These are phyloP conservation scores for Lanzia echinophila DNA, from an alignment of 2,329 filamentous ascomycete species.

Conservation along the genomic window DNA sequence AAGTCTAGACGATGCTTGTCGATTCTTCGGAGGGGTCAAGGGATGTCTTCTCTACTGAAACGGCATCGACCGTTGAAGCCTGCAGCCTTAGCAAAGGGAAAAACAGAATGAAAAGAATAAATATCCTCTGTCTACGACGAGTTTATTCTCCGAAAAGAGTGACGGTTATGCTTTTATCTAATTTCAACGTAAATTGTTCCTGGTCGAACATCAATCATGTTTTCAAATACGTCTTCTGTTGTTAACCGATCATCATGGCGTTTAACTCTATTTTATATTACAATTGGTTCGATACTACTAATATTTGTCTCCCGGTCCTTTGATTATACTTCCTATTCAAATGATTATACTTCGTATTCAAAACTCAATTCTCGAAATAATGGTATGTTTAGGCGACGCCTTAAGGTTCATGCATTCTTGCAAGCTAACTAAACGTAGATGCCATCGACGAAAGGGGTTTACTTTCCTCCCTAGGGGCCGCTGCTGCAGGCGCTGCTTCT, in stretches of 20 bases:
- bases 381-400: background rate
- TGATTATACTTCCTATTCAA: background rate
- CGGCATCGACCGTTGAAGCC: background rate
- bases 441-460: background rate
- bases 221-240: background rate
- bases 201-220: background rate
- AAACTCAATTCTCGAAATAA: background rate
- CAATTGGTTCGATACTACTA: background rate
- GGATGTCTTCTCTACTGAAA: background rate
- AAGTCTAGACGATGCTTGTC: no score
- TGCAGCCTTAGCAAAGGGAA: background rate
- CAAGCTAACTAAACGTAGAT: background rate
- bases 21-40: no score
- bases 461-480: background rate
- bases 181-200: background rate
- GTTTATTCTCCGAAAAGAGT: background rate
- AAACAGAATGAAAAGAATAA: background rate
- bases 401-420: background rate
- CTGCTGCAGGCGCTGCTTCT: background rate
- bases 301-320: background rate
- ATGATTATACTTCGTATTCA: background rate
- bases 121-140: background rate
- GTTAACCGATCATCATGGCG: background rate
- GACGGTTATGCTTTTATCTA: background rate
- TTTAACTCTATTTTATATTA: background rate